phyloP scores from a whole-genome alignment of 2,329 filamentous ascomycete genomes.

The Cladophialophora yegresii region DNA sequence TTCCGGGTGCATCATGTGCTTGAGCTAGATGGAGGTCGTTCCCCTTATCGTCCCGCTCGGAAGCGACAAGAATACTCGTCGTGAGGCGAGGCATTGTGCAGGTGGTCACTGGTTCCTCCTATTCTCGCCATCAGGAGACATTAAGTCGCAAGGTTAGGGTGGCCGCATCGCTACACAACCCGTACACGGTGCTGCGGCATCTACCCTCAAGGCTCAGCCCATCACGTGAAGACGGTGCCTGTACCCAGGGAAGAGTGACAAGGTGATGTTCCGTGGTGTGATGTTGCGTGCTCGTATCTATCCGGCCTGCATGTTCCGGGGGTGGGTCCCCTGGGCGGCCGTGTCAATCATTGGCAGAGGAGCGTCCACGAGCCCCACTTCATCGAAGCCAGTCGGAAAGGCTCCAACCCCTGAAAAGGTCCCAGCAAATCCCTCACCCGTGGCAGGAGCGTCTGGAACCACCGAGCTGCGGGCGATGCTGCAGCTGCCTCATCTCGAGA shows the following conservation, averaged over 20 bases:
- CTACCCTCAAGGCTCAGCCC: not conserved
- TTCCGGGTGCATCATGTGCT: conserved; percentile 3
- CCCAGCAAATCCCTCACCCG: not conserved
- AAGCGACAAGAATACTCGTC: conserved; percentile 15
- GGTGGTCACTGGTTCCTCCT: conserved; percentile 10
- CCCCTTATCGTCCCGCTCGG: conserved; percentile 4
- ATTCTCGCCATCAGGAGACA: conserved; percentile 16
- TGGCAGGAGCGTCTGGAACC: not conserved
- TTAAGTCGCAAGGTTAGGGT: not conserved
- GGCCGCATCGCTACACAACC: not conserved
- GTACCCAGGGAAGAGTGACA: not conserved
- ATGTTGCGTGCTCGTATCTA: conserved; percentile 9
- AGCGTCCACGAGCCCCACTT: not conserved
- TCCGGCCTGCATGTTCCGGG: not conserved
- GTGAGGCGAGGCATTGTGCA: not conserved
- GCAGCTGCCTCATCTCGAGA: conserved; percentile 4
- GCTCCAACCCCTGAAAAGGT: not conserved
- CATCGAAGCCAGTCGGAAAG: not conserved
- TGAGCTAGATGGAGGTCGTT: not conserved
- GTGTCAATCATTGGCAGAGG: too few species aligned
- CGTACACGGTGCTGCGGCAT: not conserved
- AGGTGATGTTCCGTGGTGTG: conserved; percentile 2
- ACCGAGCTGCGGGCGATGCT: not conserved
- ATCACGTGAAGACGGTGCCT: not conserved
- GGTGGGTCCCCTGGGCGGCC: not conserved